Evolutionary conservation across 139 green algal genomes (phyloP), one percentile per base, ranked within the genome.

Genomic region (Chlorella sp.): DNA sequence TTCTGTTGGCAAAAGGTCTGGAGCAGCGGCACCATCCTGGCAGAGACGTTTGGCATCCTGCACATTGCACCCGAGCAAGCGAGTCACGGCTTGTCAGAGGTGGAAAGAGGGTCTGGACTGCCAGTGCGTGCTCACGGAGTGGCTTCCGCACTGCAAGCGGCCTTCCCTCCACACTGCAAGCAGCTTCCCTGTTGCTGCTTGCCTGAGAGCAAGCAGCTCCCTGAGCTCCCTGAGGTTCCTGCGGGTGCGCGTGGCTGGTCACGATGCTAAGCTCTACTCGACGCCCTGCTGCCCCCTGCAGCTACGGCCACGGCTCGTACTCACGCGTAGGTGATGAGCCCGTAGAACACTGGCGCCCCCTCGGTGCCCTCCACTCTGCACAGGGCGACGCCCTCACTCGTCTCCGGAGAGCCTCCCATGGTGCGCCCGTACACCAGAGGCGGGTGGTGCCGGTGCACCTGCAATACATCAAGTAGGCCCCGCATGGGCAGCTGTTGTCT

Each of bases 41-140:
- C 31, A 23, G 3, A 6, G 14, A 33, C 70, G 26, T 66, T 66
- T 26, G 31, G n/a, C n/a, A 35, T 72, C 49, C 26, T 77, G 72
- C 23, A n/a, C 33, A n/a, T 32, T 60, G 31, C 10, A 24, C 10
- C 10, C 42, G 17, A 10, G 17, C 42, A 55, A 55, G 42, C 42
- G 17, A 55, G 42, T 55, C n/a, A n/a, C n/a, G n/a, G n/a, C n/a
- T n/a, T n/a, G n/a, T n/a, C n/a, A n/a, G n/a, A n/a, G n/a, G n/a
- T n/a, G n/a, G n/a, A n/a, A n/a, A n/a, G n/a, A n/a, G n/a, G n/a
- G n/a, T n/a, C n/a, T n/a, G n/a, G n/a, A n/a, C n/a, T n/a, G n/a
- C n/a, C n/a, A n/a, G n/a, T n/a, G n/a, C n/a, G n/a, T n/a, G n/a
- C n/a, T n/a, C n/a, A n/a, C n/a, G n/a, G n/a, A n/a, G n/a, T n/a